These are phyloP conservation scores for Daldinia grandis DNA, from an alignment of 495 filamentous ascomycete species.

Conservation along the genomic window DNA sequence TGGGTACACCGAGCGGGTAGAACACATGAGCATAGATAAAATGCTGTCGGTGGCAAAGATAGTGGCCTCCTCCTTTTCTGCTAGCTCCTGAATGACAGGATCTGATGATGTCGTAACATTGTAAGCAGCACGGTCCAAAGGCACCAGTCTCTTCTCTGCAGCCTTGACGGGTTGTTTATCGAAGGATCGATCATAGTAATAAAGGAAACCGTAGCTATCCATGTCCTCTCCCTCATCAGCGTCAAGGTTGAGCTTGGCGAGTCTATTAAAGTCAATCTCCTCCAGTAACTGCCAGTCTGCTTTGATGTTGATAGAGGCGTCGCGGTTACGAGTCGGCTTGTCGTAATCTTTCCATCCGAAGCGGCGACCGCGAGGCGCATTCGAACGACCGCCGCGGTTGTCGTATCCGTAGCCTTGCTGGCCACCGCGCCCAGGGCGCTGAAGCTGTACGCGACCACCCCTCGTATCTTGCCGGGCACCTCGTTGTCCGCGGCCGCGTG, in stretches of 20 bases:
- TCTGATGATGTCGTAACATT: conserved; percentile 96
- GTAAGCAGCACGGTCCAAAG: conserved; percentile 93
- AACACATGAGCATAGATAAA: conserved; percentile 98
- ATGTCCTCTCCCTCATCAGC: conserved; percentile 93
- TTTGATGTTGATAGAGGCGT: conserved; percentile 92
- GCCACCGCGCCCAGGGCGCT: conserved; percentile 56
- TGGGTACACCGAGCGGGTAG: conserved; percentile 91
- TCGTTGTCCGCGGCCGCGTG: conserved; percentile 81
- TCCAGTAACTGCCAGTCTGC: conserved; percentile 94
- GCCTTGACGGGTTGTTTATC: conserved; percentile 91
- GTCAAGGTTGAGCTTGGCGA: conserved; percentile 94
- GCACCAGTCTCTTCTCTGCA: conserved; percentile 82
- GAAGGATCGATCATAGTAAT: conserved; percentile 95
- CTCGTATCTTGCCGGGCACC: conserved; percentile 75
- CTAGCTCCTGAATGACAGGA: conserved; percentile 94
- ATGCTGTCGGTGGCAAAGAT: conserved; percentile 97
- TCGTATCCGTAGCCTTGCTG: conserved; percentile 62
- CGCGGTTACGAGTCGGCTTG: conserved; percentile 95
- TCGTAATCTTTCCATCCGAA: conserved; percentile 99
- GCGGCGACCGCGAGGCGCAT: conserved; percentile 72
- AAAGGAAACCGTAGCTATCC: conserved; percentile 93
- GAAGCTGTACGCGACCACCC: conserved; percentile 67
- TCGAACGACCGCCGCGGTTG: conserved; percentile 68
- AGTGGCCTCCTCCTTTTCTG: conserved; percentile 95
- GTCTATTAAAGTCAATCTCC: conserved; percentile 96